Base-by-base conservation (phyloP, 805 yeast species). In the Nakazawaea sp. region DNA sequence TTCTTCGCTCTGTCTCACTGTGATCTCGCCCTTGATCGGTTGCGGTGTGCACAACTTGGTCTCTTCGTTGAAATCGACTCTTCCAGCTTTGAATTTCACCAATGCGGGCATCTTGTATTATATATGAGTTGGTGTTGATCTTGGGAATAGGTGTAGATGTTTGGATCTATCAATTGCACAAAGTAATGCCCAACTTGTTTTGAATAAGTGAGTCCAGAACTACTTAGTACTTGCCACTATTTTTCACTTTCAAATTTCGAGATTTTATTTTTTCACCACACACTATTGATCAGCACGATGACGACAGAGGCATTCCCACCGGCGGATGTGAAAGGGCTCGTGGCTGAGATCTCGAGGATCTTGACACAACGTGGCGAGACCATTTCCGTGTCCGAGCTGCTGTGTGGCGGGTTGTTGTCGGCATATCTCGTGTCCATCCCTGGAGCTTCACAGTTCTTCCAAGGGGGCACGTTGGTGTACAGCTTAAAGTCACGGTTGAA, bases 391-490 rank as follows among this genome's bases (percentile, higher is more conserved):
- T 78, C 89, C 5, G 96, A 86, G 50, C 88, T 89, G 2, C 94
- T 95, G 0, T 86, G 95, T 55, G 96, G 96, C 7, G 96, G 96
- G 0, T 66, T 86, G 12, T 61, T 86, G 6, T 79, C 92, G 3
- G 84, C 95, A 1, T 85, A 83, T 49, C 55, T 86, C 16, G 87
- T 87, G 5, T 73, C 90, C 1, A 76, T 83, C 3, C 89, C 94
- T 0, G 95, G 96, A 4, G 95, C 95, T 0, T 81, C 92, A 8
- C 61, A 68, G 42, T 87, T 82, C 59, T 86, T 81, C 49, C 82
- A 83, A 41, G 96, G 96, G 15, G 89, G 95, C 0, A 78, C 89
- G 11, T 59, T 86, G 38, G 81, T 87, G 2, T 86, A 86, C 55
- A 79, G 90, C 42, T 62, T 87, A 45, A 75, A 75, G 43, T 85